phyloP scores from a whole-genome alignment of 768 basidiomycete genomes.

The Mycena maculata region DNA sequence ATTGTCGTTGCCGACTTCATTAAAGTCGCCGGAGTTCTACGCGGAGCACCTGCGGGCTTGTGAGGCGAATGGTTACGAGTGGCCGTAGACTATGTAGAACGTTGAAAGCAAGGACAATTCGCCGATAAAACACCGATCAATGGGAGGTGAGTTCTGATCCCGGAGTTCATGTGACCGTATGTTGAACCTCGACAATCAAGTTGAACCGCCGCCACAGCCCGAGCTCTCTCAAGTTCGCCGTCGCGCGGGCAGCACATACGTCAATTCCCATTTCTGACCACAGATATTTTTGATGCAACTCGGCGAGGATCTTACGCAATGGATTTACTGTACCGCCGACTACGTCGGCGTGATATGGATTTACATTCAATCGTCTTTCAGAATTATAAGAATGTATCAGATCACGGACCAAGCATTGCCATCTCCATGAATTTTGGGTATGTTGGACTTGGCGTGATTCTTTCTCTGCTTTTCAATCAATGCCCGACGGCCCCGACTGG shows the following conservation, averaged over 20 bases:
- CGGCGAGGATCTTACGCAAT: not conserved
- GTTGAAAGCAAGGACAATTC: not conserved
- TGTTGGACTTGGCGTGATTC: no score
- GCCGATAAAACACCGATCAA: not conserved
- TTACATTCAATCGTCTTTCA: not conserved
- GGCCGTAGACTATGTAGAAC: no score
- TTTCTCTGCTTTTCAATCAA: no score
- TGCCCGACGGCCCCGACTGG: no score
- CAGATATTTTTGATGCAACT: not conserved
- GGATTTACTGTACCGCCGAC: not conserved
- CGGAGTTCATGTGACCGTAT: no score
- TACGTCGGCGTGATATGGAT: not conserved
- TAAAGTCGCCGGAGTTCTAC: no score
- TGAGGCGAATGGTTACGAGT: no score
- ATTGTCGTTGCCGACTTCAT: no score
- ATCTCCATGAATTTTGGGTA: not conserved
- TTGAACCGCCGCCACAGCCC: not conserved
- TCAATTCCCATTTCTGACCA: not conserved
- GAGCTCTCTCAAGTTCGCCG: not conserved
- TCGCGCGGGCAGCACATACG: not conserved
- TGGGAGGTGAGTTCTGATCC: no score
- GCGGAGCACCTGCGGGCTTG: no score
- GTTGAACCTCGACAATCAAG: constrained; percentile 16
- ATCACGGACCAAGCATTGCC: no score
- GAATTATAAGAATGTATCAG: no score